Evolutionary conservation across 169 alveolate species (phyloP).

Genomic region (Eimeria maxima): DNA sequence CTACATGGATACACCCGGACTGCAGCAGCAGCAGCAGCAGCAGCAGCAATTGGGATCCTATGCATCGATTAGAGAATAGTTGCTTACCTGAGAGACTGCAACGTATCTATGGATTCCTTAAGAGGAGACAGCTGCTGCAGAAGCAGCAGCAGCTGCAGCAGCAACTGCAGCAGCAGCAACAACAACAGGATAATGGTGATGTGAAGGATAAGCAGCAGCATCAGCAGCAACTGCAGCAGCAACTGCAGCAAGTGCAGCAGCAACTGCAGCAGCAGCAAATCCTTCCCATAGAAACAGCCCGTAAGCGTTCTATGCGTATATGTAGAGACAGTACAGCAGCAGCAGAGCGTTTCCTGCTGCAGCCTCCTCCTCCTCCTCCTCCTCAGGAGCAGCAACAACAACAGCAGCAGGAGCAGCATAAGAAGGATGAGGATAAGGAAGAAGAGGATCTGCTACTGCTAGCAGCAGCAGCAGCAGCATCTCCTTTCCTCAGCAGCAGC

Average conservation of each 20-base stretch:
- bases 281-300: neutral
- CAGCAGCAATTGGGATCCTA: neutral
- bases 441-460: no score
- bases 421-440: no score
- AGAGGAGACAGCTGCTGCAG: slow-evolving; percentile 2
- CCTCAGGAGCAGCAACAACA: no score
- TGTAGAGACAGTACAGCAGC: slow-evolving; percentile 18
- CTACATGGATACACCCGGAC: slow-evolving; percentile 32
- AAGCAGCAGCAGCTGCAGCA: no score
- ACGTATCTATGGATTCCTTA: slow-evolving; percentile 2
- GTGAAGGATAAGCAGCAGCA: neutral
- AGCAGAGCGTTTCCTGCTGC: slow-evolving; percentile 5
- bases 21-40: slow-evolving; percentile 55
- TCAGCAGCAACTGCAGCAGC: slow-evolving; percentile 11
- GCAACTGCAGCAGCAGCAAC: neutral
- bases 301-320: neutral
- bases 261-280: neutral
- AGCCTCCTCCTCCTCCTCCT: no score
- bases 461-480: no score
- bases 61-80: neutral
- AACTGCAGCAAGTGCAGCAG: slow-evolving; percentile 34
- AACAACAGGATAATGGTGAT: neutral
- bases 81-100: slow-evolving; percentile 1
- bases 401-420: no score
- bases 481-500: no score